Percentiles rank a stretch among this genome's conserved stretches.
Conservation (phyloP, 192 early-diverging fungal genomes). For the Backusella luteola region DNA sequence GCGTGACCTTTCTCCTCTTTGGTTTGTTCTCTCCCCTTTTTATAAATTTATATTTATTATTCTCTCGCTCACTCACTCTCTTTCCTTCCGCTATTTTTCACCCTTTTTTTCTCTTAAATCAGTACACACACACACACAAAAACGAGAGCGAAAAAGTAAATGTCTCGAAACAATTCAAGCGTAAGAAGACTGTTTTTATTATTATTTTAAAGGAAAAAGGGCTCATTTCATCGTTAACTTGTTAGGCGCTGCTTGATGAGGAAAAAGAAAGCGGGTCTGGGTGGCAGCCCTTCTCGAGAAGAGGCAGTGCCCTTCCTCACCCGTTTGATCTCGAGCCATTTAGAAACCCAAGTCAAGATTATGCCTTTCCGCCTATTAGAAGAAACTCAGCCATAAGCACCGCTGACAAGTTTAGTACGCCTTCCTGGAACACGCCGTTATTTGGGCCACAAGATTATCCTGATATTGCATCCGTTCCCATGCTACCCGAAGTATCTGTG, state of each 20-base stretch:
- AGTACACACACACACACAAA: background rate
- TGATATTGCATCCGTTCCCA: slow-evolving; percentile 33
- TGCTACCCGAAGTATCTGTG: slow-evolving; percentile 37
- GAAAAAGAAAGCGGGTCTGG: background rate
- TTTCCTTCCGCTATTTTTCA: background rate
- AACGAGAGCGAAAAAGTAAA: background rate
- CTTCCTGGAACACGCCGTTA: background rate
- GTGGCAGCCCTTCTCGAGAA: slow-evolving; percentile 7
- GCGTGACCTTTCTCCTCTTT: slow-evolving; percentile 5
- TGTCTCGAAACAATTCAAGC: slow-evolving; percentile 9
- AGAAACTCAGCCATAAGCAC: slow-evolving; percentile 15
- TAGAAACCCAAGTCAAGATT: background rate
- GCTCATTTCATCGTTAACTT: background rate
- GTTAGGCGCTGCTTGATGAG: background rate
- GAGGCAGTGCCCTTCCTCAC: slow-evolving; percentile 9
- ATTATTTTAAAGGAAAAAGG: too few species aligned
- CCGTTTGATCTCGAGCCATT: slow-evolving; percentile 1
- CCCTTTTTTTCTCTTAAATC: background rate
- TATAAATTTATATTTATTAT: slow-evolving; percentile 1
- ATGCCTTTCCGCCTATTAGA: slow-evolving; percentile 7
- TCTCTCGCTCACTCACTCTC: background rate
- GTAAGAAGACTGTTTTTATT: background rate
- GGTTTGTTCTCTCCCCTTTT: slow-evolving; percentile 9
- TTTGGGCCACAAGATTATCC: slow-evolving; percentile 1
- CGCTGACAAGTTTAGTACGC: background rate